Conservation (phyloP, 2,329 filamentous ascomycete genomes). For the Colletotrichum sp. region DNA sequence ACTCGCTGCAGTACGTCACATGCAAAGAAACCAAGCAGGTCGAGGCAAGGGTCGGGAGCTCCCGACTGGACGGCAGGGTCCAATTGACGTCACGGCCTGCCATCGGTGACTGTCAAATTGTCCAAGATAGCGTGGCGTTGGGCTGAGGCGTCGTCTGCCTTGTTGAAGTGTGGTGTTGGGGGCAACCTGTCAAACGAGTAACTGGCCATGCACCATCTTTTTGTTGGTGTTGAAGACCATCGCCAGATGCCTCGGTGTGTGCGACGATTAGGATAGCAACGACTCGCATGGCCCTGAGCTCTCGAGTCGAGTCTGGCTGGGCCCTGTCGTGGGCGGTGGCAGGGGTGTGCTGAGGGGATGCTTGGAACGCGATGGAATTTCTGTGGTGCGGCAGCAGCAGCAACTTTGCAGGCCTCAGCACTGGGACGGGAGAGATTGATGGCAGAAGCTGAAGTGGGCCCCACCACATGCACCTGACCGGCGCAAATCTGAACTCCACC, state of each 20-base stretch:
- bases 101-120: not conserved
- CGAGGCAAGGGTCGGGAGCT: constrained; percentile 14
- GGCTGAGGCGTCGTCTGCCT: not conserved
- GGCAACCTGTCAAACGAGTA: not conserved
- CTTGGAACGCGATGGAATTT: constrained; percentile 1
- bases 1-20: constrained; percentile 10
- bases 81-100: constrained; percentile 10
- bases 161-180: not conserved
- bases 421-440: too few species aligned
- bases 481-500: not conserved
- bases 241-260: not conserved
- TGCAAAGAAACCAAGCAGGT: not conserved
- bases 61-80: constrained; percentile 16
- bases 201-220: not conserved
- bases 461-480: constrained; percentile 1
- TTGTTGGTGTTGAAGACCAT: not conserved
- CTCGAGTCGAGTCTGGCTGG: not conserved
- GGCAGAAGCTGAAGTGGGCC: not conserved
- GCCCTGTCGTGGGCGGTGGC: not conserved
- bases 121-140: not conserved
- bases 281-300: not conserved
- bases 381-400: not conserved
- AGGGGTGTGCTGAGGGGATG: not conserved
- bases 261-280: not conserved
- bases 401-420: not conserved